phyloP scores from a whole-genome alignment of 768 basidiomycete species.

The Podaxis rugospora region DNA sequence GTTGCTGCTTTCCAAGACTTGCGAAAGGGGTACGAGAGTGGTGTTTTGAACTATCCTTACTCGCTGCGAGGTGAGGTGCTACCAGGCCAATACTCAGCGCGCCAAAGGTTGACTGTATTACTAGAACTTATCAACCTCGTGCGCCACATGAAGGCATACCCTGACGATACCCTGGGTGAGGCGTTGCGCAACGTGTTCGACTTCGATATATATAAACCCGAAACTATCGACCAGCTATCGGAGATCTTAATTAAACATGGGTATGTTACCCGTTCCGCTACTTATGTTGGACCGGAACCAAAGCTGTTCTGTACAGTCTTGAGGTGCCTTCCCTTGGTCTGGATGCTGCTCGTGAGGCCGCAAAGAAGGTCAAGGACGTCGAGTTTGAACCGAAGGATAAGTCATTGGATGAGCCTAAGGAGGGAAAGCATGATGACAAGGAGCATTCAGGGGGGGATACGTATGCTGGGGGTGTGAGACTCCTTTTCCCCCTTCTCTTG shows the following conservation, averaged over 20 bases:
- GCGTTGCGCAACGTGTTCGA: constrained; percentile 65
- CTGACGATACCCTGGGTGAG: constrained; percentile 51
- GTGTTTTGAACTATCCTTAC: constrained; percentile 61
- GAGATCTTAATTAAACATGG: constrained; percentile 58
- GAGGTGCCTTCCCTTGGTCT: constrained; percentile 50
- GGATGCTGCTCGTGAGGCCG: constrained; percentile 51
- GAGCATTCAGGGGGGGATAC: constrained; percentile 60
- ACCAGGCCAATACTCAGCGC: background rate
- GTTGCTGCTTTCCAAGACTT: constrained; percentile 65
- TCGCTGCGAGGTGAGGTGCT: constrained; percentile 51
- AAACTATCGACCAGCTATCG: constrained; percentile 57
- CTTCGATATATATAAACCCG: constrained; percentile 64
- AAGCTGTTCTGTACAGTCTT: constrained; percentile 29
- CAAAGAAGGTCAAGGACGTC: constrained; percentile 50
- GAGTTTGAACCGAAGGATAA: constrained; percentile 55
- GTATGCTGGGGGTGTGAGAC: constrained; percentile 60
- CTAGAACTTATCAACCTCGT: constrained; percentile 65
- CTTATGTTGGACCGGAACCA: background rate
- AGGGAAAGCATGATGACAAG: constrained; percentile 59
- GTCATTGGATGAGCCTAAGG: constrained; percentile 49
- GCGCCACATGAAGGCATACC: constrained; percentile 58
- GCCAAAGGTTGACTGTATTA: background rate
- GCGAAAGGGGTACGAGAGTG: constrained; percentile 51
- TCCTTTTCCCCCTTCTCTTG: background rate
- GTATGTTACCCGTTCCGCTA: constrained; percentile 25